phyloP scores from a whole-genome alignment of 1,284 basidiomycete species.

The Austropuccinia psidii region DNA sequence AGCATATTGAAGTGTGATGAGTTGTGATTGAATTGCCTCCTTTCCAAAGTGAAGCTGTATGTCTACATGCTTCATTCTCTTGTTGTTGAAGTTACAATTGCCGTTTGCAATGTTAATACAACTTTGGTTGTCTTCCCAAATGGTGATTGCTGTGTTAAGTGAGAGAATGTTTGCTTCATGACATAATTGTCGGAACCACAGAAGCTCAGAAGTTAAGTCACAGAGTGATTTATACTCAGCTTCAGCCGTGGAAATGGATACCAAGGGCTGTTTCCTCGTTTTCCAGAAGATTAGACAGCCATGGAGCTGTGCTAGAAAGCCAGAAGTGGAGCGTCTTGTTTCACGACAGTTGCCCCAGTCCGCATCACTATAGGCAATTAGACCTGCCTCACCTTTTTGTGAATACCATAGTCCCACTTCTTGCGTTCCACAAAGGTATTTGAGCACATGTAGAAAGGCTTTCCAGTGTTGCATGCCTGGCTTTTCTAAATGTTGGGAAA shows the following conservation, averaged over 20 bases:
- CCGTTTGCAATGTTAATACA: no score
- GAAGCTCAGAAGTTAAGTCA: neutral
- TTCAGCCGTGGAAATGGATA: neutral
- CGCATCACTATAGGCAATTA: neutral
- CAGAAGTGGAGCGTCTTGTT: neutral
- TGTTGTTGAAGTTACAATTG: no score
- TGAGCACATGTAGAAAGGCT: neutral
- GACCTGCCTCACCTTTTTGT: neutral
- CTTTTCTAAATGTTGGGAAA: neutral
- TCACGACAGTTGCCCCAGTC: constrained; percentile 5
- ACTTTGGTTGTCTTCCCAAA: no score
- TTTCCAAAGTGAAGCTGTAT: no score
- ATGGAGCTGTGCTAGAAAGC: neutral
- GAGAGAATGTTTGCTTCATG: no score
- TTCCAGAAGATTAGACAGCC: neutral
- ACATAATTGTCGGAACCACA: neutral
- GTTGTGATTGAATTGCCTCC: no score
- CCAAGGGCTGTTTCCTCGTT: neutral
- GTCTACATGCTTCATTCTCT: no score
- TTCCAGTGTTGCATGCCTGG: constrained; percentile 13
- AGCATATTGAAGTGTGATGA: no score
- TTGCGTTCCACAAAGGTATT: neutral
- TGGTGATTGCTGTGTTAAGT: no score
- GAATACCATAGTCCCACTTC: neutral
- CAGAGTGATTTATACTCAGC: neutral